A percentile compares a stretch with the other conserved stretches of the same genome.
Conservation (phyloP, 192 early-diverging fungal species). For the Podila clonocystis region DNA sequence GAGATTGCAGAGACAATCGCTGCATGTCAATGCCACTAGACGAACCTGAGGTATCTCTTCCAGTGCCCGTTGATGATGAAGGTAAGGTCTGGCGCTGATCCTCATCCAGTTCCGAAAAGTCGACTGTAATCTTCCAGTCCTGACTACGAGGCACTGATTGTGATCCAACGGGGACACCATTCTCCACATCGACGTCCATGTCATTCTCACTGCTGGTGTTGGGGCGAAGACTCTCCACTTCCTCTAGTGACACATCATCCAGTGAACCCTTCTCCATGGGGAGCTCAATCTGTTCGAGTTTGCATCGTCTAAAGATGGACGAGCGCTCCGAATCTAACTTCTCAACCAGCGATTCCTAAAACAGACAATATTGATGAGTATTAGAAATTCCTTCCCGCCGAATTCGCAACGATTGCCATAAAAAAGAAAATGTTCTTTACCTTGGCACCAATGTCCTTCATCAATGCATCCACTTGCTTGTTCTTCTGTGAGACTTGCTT, state of each 20-base stretch:
- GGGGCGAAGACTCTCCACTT: conserved; percentile 58
- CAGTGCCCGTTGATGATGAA: not conserved
- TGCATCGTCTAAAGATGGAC: conserved; percentile 87
- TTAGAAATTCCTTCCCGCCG: not conserved
- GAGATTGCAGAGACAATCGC: conserved; percentile 22
- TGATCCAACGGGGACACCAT: not conserved
- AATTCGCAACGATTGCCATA: not conserved
- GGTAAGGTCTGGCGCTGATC: conserved; percentile 54
- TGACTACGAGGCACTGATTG: conserved; percentile 27
- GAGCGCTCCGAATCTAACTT: conserved; percentile 79
- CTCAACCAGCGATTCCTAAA: conserved; percentile 79
- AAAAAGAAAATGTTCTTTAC: conserved; percentile 11
- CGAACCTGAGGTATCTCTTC: no score
- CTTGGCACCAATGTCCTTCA: conserved; percentile 67
- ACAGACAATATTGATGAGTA: not conserved
- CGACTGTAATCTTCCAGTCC: conserved; percentile 67
- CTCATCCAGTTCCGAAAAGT: conserved; percentile 66
- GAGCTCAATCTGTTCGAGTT: conserved; percentile 92
- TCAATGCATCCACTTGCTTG: conserved; percentile 73
- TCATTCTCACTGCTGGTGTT: conserved; percentile 23
- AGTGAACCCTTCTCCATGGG: conserved; percentile 81
- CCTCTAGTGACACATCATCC: conserved; percentile 78
- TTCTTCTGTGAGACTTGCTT: conserved; percentile 65
- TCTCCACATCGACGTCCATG: conserved; percentile 62
- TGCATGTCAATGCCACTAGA: conserved; percentile 17